A percentile compares a stretch with the other conserved stretches of the same genome.
These are phyloP conservation scores for Omphalotus guepiniiformis DNA, from an alignment of 768 basidiomycete genomes.

Conservation along the genomic window DNA sequence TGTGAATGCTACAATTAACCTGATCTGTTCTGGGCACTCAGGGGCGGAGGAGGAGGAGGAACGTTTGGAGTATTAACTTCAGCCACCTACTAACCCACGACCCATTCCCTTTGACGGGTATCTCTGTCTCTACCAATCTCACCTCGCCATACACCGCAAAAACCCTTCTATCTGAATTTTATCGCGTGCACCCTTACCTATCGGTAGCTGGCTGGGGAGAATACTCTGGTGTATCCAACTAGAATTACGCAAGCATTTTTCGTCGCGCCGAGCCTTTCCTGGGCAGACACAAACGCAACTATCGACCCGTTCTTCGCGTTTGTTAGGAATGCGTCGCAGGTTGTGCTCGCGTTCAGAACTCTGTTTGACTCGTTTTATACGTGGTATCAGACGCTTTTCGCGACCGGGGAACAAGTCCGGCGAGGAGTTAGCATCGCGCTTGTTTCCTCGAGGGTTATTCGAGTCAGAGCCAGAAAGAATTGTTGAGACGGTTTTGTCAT, in stretches of 20 bases:
- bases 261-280: constrained; percentile 32
- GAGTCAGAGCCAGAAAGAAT: constrained; percentile 20
- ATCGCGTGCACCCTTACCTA: constrained; percentile 30
- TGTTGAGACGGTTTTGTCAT: constrained; percentile 16
- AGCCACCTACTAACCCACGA: constrained; percentile 43
- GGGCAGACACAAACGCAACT: constrained; percentile 29
- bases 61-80: constrained; percentile 45
- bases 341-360: constrained; percentile 14
- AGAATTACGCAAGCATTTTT: constrained; percentile 20
- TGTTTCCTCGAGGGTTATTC: constrained; percentile 27
- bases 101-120: constrained; percentile 25
- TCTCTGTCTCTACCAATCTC: constrained; percentile 25
- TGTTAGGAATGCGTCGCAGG: constrained; percentile 17
- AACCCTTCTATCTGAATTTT: constrained; percentile 29
- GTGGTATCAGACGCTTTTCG: constrained; percentile 14
- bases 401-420: constrained; percentile 9
- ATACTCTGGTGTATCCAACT: constrained; percentile 21
- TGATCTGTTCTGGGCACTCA: too few species aligned
- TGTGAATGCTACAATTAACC: too few species aligned
- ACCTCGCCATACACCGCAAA: constrained; percentile 24
- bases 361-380: constrained; percentile 22
- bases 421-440: constrained; percentile 27
- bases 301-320: constrained; percentile 29
- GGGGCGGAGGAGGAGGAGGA: constrained; percentile 45
- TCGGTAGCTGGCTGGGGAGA: constrained; percentile 45